Percentiles rank a stretch among this genome's conserved stretches.
These are phyloP conservation scores for Emericellopsis atlantica DNA, from an alignment of 2,329 filamentous ascomycete species.

Conservation along the genomic window DNA sequence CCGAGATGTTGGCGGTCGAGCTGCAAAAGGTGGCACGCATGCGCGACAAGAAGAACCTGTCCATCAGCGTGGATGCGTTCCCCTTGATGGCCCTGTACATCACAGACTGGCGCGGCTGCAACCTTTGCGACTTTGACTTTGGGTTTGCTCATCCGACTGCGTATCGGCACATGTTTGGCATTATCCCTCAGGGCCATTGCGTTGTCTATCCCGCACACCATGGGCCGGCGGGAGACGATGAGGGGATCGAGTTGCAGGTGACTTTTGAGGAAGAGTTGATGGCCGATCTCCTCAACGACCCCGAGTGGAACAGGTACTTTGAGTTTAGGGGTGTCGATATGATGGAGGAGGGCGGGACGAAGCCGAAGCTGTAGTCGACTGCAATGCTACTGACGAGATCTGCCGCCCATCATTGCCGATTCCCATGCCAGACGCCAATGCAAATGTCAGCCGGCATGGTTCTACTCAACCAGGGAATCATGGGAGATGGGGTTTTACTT, in stretches of 20 bases:
- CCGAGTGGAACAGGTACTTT: constrained; percentile 21
- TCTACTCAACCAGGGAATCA: too few relatives aligned
- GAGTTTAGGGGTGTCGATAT: constrained; percentile 21
- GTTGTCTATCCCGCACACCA: constrained; percentile 17
- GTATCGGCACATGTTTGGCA: constrained; percentile 18
- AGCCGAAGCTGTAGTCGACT: too few relatives aligned
- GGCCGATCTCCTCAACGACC: constrained; percentile 15
- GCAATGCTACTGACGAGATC: too few relatives aligned
- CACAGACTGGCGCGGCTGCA: constrained; percentile 20
- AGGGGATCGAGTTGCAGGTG: constrained; percentile 19
- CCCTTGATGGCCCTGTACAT: constrained; percentile 20
- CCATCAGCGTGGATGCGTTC: constrained; percentile 18
- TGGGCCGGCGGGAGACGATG: constrained; percentile 14
- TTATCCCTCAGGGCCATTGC: constrained; percentile 11
- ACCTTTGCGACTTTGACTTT: constrained; percentile 16
- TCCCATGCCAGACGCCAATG: too few relatives aligned
- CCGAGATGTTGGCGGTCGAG: constrained; percentile 12
- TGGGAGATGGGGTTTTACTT: too few relatives aligned
- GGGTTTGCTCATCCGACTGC: constrained; percentile 19
- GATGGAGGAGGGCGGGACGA: constrained; percentile 1
- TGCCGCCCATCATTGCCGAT: too few relatives aligned
- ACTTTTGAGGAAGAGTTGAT: constrained; percentile 18
- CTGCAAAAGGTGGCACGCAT: constrained; percentile 17
- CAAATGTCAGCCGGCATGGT: too few relatives aligned
- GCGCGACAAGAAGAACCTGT: constrained; percentile 21